phyloP scores from a whole-genome alignment of 1,139 yeast species.

The Yarrowia galli region DNA sequence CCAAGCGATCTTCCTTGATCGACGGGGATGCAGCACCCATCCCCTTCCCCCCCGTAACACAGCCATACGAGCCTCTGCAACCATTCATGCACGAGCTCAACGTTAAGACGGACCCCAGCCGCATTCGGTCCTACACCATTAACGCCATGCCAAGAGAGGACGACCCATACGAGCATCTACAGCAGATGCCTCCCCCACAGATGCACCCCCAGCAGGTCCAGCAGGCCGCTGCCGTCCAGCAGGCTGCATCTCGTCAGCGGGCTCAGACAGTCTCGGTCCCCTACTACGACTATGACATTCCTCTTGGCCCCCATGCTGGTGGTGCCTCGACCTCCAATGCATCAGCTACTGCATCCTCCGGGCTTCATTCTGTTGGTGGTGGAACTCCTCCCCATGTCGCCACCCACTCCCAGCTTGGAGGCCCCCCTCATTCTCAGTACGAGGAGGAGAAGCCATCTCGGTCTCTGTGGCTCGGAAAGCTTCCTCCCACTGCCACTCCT shows the following conservation, averaged over 20 bases:
- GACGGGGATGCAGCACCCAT: conserved; percentile 40
- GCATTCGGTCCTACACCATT: conserved; percentile 54
- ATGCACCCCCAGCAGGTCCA: conserved; percentile 43
- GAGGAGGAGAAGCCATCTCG: conserved; percentile 64
- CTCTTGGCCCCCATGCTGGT: conserved; percentile 11
- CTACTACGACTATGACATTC: conserved; percentile 29
- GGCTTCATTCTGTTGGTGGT: conserved; percentile 16
- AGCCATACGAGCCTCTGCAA: conserved; percentile 48
- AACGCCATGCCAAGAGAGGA: conserved; percentile 45
- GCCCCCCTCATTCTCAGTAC: conserved; percentile 26
- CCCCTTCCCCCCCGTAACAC: conserved; percentile 27
- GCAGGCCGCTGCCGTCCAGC: conserved; percentile 38
- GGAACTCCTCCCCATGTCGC: conserved; percentile 31
- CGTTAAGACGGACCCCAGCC: conserved; percentile 50
- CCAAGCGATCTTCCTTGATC: conserved; percentile 41
- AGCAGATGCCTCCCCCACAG: conserved; percentile 41
- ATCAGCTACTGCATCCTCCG: conserved; percentile 32
- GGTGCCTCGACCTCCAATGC: conserved; percentile 17
- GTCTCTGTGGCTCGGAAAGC: conserved; percentile 75
- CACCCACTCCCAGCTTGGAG: conserved; percentile 16
- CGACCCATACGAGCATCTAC: conserved; percentile 35
- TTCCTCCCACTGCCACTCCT: conserved; percentile 63
- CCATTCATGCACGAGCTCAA: conserved; percentile 50
- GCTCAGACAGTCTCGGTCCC: conserved; percentile 31
- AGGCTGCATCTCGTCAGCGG: conserved; percentile 30